Percentiles rank a stretch among this genome's conserved stretches.
These are phyloP conservation scores for Solanum chacoense DNA, from an alignment of 305 asterid species.

Conservation along the genomic window DNA sequence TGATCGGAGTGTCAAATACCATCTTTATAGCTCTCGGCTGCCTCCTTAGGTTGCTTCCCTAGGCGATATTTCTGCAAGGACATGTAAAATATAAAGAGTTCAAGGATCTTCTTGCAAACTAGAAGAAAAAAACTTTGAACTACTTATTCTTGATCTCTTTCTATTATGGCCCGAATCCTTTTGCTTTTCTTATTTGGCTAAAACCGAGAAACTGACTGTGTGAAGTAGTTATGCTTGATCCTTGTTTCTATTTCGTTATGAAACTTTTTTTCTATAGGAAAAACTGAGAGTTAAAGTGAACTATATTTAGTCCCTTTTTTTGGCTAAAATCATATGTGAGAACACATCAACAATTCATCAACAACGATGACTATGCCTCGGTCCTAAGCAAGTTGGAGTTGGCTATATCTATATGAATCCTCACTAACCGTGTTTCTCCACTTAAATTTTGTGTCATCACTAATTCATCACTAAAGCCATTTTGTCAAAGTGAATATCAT, in stretches of 20 bases:
- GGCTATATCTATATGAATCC: not conserved
- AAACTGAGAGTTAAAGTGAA: not conserved
- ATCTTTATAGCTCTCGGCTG: constrained; percentile 35
- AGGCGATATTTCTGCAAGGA: constrained; percentile 29
- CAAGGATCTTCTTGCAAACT: not conserved
- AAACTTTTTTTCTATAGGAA: not conserved
- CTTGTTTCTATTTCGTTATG: not conserved
- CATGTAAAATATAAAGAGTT: not conserved
- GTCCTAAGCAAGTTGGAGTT: not conserved
- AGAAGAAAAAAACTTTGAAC: not conserved
- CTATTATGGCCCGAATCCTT: not conserved
- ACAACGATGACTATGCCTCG: not conserved
- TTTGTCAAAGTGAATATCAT: not conserved
- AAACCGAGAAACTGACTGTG: not conserved
- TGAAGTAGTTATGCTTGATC: not conserved
- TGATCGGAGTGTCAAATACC: constrained; percentile 13
- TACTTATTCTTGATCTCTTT: not conserved
- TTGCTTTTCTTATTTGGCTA: not conserved
- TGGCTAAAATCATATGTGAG: not conserved
- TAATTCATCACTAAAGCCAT: not conserved
- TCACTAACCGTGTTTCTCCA: not conserved
- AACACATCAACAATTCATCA: not conserved
- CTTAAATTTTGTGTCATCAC: not conserved
- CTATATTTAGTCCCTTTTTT: not conserved
- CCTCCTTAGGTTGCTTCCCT: constrained; percentile 39